Conservation (phyloP, 2,329 filamentous ascomycete genomes). For the Myrmaecium sp. region DNA sequence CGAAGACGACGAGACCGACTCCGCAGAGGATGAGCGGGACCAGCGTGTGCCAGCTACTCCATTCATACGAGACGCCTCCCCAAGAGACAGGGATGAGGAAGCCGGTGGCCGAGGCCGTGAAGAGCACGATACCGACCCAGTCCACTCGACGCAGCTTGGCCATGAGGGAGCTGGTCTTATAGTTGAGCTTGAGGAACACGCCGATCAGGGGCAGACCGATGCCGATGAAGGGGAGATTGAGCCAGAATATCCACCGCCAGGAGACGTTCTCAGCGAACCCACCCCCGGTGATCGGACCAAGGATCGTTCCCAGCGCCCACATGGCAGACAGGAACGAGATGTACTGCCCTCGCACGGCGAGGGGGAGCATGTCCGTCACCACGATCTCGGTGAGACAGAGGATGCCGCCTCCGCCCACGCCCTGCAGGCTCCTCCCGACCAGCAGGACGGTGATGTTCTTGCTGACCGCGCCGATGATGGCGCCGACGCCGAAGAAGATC, state of each 20-base stretch:
- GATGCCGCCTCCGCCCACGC: conserved; percentile 25
- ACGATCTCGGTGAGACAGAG: conserved; percentile 27
- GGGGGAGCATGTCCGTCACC: conserved; percentile 28
- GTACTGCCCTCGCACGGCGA: conserved; percentile 25
- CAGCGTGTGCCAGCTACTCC: conserved; percentile 44
- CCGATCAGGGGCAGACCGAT: conserved; percentile 31
- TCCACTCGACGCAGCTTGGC: conserved; percentile 40
- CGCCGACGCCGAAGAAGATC: conserved; percentile 19
- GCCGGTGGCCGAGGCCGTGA: conserved; percentile 40
- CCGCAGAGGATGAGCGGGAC: conserved; percentile 42
- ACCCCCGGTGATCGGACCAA: conserved; percentile 32
- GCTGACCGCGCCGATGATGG: conserved; percentile 19
- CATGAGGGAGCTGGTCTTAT: conserved; percentile 28
- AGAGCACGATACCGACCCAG: conserved; percentile 44
- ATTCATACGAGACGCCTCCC: conserved; percentile 49
- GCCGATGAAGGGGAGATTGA: conserved; percentile 42
- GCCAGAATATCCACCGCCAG: conserved; percentile 50
- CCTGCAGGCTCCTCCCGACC: conserved; percentile 21
- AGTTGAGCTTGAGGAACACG: conserved; percentile 36
- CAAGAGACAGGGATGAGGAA: conserved; percentile 47
- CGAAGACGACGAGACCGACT: conserved; percentile 33
- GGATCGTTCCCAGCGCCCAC: conserved; percentile 40
- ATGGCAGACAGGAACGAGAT: conserved; percentile 25
- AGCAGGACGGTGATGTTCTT: conserved; percentile 22
- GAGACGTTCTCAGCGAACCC: conserved; percentile 34